Evolutionary conservation across 345 rosid species (phyloP), one percentile per base, ranked within the genome.

Genomic region (Euphorbia lathyris): DNA sequence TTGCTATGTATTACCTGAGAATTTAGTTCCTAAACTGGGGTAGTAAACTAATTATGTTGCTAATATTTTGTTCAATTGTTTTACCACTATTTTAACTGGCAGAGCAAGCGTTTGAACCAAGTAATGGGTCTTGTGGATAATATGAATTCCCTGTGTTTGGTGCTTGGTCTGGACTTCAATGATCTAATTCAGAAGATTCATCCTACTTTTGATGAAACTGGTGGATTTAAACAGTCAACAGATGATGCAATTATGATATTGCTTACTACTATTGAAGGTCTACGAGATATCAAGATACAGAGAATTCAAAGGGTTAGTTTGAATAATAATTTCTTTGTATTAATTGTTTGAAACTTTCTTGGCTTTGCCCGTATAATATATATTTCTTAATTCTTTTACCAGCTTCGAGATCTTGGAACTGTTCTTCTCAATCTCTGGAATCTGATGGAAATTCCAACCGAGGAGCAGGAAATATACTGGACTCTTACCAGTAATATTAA

Each of bases 261-360:
- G 79, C 81, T 67, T 56, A 66, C 76, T 69, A 78, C 83, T 23
- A 81, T 85, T 57, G 77, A 81, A 63, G 86, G 82, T 13, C 81
- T 88, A 53, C 77, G 90, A 67, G 93, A 86, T 71, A 80, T 83
- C 70, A 95, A 95, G 82, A 73, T 89, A 66, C 90, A 90, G 73
- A 92, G 99, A 81, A 90, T 92, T 92, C 90, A 90, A 72, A 84
- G 64, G 92, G 99, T 95, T 87, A 58, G 0, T 61, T 38, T 16
- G 4, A 58, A 12, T 5, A 32, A 8, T 45, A 12, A 38, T 16
- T n/a, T 23, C 19, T 43, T 42, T 34, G 22, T 23, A 8, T 20
- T 9, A 9, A 43, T 60, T 12, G 34, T 20, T 5, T 12, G 40
- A 40, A 22, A 19, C 8, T 40, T 13, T 42, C 29, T 38, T 20